Evolutionary conservation across 2,329 filamentous ascomycete genomes (phyloP).

Genomic region (Metarhizium rileyi): DNA sequence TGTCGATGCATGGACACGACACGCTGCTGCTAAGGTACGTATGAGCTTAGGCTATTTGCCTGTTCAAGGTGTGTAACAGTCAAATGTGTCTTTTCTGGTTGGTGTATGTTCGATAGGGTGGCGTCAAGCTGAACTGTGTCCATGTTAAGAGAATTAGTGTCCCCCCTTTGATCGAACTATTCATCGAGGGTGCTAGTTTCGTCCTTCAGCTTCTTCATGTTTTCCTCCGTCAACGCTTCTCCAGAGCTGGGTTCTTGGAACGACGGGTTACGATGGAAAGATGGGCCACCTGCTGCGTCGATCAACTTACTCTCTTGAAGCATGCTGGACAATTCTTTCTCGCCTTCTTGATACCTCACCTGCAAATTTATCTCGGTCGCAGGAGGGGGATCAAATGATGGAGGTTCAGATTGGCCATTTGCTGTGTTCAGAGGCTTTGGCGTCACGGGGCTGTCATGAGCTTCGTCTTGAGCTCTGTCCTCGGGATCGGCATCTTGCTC

Average conservation of each 20-base stretch:
- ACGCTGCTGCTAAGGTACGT: neutral
- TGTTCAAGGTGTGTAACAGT: neutral
- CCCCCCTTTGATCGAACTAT: neutral
- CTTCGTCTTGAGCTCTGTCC: slow-evolving; percentile 17
- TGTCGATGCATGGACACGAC: neutral
- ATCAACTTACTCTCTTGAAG: slow-evolving; percentile 38
- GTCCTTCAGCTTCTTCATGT: slow-evolving; percentile 37
- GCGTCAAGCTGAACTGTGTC: neutral
- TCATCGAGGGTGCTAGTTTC: slow-evolving; percentile 15
- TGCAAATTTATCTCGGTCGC: slow-evolving; percentile 23
- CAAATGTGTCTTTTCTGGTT: neutral
- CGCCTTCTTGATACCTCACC: slow-evolving; percentile 24
- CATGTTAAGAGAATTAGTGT: neutral
- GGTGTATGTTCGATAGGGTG: neutral
- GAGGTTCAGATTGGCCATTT: slow-evolving; percentile 29
- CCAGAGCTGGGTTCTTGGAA: slow-evolving; percentile 25
- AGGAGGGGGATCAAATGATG: slow-evolving; percentile 29
- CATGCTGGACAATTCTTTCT: slow-evolving; percentile 31
- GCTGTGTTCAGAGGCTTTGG: slow-evolving; percentile 28
- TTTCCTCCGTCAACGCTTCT: slow-evolving; percentile 43
- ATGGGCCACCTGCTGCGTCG: slow-evolving; percentile 32
- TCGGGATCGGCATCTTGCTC: slow-evolving; percentile 12
- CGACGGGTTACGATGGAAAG: slow-evolving; percentile 21
- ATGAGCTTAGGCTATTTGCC: neutral
- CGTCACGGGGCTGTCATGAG: slow-evolving; percentile 24